Percentiles rank a stretch among this genome's conserved stretches.
These are phyloP conservation scores for Leccinum imitatum DNA, from an alignment of 768 basidiomycete species.

Conservation along the genomic window DNA sequence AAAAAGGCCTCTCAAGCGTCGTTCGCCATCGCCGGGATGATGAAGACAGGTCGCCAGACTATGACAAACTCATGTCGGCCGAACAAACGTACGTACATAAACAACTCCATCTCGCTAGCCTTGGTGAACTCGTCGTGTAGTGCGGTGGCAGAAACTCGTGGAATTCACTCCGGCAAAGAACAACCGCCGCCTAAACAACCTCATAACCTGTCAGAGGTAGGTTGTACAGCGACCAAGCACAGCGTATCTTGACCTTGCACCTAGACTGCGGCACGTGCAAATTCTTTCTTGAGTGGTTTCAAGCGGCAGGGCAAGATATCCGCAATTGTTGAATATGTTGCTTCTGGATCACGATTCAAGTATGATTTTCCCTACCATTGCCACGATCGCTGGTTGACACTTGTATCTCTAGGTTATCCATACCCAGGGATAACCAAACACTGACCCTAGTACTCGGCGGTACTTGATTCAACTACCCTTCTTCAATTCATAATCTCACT, in stretches of 20 bases:
- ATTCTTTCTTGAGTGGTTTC: slow-evolving; percentile 86
- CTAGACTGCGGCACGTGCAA: slow-evolving; percentile 72
- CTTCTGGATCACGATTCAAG: slow-evolving; percentile 96
- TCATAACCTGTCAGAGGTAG: slow-evolving; percentile 89
- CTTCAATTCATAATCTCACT: slow-evolving; percentile 6
- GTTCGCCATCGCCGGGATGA: slow-evolving; percentile 94
- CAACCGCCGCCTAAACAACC: slow-evolving; percentile 74
- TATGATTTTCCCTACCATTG: slow-evolving; percentile 31
- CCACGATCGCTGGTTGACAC: slow-evolving; percentile 1
- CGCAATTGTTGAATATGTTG: slow-evolving; percentile 90
- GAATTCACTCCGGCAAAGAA: slow-evolving; percentile 93
- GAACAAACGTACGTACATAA: slow-evolving; percentile 76
- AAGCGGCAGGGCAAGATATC: slow-evolving; percentile 83
- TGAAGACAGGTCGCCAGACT: slow-evolving; percentile 93
- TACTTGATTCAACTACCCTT: slow-evolving; percentile 23
- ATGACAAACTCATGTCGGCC: slow-evolving; percentile 93
- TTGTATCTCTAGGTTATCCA: slow-evolving; percentile 55
- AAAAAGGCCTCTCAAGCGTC: slow-evolving; percentile 87
- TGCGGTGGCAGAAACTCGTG: slow-evolving; percentile 72
- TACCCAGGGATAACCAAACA: slow-evolving; percentile 91
- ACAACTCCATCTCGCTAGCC: not conserved
- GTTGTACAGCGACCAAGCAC: slow-evolving; percentile 8
- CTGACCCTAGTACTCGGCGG: slow-evolving; percentile 90
- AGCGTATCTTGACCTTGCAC: not conserved
- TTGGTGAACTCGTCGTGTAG: slow-evolving; percentile 39